Evolutionary conservation across 805 yeast genomes (phyloP).

Genomic region (Ogataea paradorogensis): DNA sequence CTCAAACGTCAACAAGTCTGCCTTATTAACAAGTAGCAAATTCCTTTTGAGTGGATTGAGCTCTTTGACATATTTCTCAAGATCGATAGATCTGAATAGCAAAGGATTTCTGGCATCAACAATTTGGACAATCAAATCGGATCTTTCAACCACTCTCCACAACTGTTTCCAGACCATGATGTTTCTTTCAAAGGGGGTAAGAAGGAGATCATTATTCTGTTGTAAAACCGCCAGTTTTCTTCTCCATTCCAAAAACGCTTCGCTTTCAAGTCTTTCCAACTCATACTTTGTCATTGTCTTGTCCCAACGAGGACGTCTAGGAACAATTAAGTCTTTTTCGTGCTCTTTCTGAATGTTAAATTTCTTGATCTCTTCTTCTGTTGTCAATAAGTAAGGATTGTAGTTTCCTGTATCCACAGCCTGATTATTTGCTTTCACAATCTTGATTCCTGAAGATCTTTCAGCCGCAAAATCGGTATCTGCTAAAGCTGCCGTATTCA

Average conservation of each 20-base stretch:
- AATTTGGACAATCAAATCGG: slow-evolving; percentile 91
- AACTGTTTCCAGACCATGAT: slow-evolving; percentile 97
- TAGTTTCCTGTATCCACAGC: slow-evolving; percentile 57
- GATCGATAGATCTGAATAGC: slow-evolving; percentile 82
- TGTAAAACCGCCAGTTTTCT: slow-evolving; percentile 81
- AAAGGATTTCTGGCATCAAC: slow-evolving; percentile 97
- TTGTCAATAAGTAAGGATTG: slow-evolving; percentile 60
- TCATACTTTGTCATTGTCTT: slow-evolving; percentile 66
- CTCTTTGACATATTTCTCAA: slow-evolving; percentile 76
- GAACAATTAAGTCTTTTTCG: slow-evolving; percentile 73
- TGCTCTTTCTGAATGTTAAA: slow-evolving; percentile 63
- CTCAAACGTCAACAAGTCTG: slow-evolving; percentile 74
- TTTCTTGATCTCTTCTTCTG: slow-evolving; percentile 61
- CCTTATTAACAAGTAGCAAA: slow-evolving; percentile 84
- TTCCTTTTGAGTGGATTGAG: slow-evolving; percentile 73
- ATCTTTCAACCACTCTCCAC: slow-evolving; percentile 96
- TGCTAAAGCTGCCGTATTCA: slow-evolving; percentile 92
- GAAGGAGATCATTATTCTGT: slow-evolving; percentile 76
- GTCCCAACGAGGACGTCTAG: slow-evolving; percentile 90
- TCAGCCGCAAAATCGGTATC: slow-evolving; percentile 97
- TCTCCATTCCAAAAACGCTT: slow-evolving; percentile 93
- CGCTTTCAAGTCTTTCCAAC: slow-evolving; percentile 82
- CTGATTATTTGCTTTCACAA: slow-evolving; percentile 70
- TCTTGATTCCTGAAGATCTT: slow-evolving; percentile 74
- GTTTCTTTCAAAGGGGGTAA: slow-evolving; percentile 97